These are phyloP conservation scores for Aspergillus avenaceus DNA, from an alignment of 495 filamentous ascomycete species.

Conservation along the genomic window DNA sequence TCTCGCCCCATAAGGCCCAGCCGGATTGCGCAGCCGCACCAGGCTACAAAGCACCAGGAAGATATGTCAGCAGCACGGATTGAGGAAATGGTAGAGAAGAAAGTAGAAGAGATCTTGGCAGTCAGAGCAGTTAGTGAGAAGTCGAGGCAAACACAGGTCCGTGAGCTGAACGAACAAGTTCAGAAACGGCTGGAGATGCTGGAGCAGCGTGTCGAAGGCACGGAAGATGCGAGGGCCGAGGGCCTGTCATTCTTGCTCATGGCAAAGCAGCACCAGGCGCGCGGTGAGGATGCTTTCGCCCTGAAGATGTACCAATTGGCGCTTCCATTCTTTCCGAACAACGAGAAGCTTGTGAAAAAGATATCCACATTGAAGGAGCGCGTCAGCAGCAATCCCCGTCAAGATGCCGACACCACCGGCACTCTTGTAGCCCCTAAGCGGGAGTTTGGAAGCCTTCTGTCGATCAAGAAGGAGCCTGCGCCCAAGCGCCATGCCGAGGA, in stretches of 20 bases:
- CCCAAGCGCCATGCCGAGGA: slow-evolving; percentile 34
- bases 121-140: slow-evolving; percentile 53
- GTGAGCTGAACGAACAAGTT: slow-evolving; percentile 67
- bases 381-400: slow-evolving; percentile 35
- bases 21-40: slow-evolving; percentile 26
- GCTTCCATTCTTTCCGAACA: slow-evolving; percentile 78
- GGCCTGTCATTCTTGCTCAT: slow-evolving; percentile 81
- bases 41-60: slow-evolving; percentile 24
- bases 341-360: slow-evolving; percentile 74
- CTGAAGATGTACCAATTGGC: slow-evolving; percentile 85
- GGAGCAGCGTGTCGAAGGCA: slow-evolving; percentile 75
- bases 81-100: slow-evolving; percentile 86
- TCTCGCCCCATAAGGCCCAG: slow-evolving; percentile 24
- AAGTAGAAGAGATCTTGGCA: slow-evolving; percentile 84
- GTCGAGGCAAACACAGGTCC: slow-evolving; percentile 45
- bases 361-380: slow-evolving; percentile 66
- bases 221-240: slow-evolving; percentile 70
- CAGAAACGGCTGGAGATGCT: slow-evolving; percentile 77
- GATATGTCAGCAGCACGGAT: slow-evolving; percentile 71
- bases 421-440: slow-evolving; percentile 21
- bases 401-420: slow-evolving; percentile 10
- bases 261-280: slow-evolving; percentile 84
- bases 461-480: slow-evolving; percentile 31
- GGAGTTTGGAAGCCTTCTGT: slow-evolving; percentile 37
- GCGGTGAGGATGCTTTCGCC: slow-evolving; percentile 73